Base-by-base conservation (phyloP, 1,284 basidiomycete genomes). In the Pterulicium gracile region DNA sequence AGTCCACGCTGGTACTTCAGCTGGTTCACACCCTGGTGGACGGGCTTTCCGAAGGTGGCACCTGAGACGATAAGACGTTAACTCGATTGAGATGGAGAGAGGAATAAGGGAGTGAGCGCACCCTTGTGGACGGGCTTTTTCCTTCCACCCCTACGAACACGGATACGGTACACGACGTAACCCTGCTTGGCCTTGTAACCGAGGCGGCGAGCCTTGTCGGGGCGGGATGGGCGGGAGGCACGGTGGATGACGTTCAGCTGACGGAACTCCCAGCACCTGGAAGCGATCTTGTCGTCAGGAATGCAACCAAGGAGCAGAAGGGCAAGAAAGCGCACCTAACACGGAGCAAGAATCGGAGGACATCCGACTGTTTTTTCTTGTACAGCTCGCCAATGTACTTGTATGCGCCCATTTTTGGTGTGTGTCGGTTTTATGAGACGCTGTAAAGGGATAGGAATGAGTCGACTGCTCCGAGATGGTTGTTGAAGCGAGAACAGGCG, bases 121-220 rank as follows among this genome's bases (percentile, higher is more conserved):
- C 95, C 95, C 80, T 98, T 99, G 62, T 88, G 88, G 49, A 88
- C 95, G 53, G 88, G 94, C 80, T 94, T 96, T 78, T 99, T 99
- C 73, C 96, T 85, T 82, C 98, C 97, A 67, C 96, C 96, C 56
- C 95, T 84, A 62, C 96, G 86, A 56, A 99, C 95, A 58, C 95
- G 91, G 60, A 98, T 75, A 58, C 96, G 92, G 78, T 98, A 98
- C 72, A 99, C 72, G 52, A 98, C 88, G 67, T 92, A 99, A 61
- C 96, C 96, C 72, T 99, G 96, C 81, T 98, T 98, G 66, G 96
- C 91, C 75, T 97, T 98, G 85, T 98, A 99, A 49, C 95, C 95
- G 53, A 99, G 77, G 58, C 94, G 88, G 68, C 95, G 90, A 55
- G 95, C 95, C 80, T 98, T 98, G 78, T 98, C 95, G 49, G 94